phyloP scores from a whole-genome alignment of 495 filamentous ascomycete species.

The Annulohypoxylon stygium region DNA sequence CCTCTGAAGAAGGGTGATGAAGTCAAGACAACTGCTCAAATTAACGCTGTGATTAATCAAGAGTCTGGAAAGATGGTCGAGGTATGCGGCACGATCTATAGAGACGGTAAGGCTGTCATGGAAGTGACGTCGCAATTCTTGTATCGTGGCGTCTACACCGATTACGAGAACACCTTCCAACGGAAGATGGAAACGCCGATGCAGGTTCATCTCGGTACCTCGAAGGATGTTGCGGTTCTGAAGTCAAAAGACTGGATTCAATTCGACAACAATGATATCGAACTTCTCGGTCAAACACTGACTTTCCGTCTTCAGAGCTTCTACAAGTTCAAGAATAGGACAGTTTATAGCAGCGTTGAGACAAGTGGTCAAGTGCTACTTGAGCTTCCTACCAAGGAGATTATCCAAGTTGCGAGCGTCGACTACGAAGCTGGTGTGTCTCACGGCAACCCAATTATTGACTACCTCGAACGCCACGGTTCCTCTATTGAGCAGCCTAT shows the following conservation, averaged over 20 bases:
- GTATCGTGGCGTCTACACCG: conserved; percentile 90
- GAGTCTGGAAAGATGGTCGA: conserved; percentile 99
- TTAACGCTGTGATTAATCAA: conserved; percentile 98
- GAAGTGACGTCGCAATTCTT: conserved; percentile 98
- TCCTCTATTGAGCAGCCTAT: conserved; percentile 95
- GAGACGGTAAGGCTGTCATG: conserved; percentile 92
- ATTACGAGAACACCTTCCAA: conserved; percentile 98
- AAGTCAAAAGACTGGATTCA: conserved; percentile 98
- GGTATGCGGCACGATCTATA: conserved; percentile 93
- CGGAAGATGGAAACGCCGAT: conserved; percentile 96
- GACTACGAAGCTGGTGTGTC: conserved; percentile 91
- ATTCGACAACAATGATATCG: conserved; percentile 81
- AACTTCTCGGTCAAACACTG: conserved; percentile 89
- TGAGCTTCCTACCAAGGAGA: conserved; percentile 96
- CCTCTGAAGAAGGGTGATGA: conserved; percentile 95
- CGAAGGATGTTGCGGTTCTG: conserved; percentile 92
- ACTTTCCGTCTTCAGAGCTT: conserved; percentile 96
- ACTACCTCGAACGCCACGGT: conserved; percentile 93
- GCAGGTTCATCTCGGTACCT: conserved; percentile 86
- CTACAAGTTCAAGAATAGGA: conserved; percentile 93
- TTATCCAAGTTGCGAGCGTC: conserved; percentile 95
- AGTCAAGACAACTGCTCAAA: conserved; percentile 91
- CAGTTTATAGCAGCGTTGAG: conserved; percentile 91
- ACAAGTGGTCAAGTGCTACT: conserved; percentile 93
- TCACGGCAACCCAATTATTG: conserved; percentile 95